phyloP scores from a whole-genome alignment of 768 basidiomycete genomes.

The Rubroboletus pulcherrimus region DNA sequence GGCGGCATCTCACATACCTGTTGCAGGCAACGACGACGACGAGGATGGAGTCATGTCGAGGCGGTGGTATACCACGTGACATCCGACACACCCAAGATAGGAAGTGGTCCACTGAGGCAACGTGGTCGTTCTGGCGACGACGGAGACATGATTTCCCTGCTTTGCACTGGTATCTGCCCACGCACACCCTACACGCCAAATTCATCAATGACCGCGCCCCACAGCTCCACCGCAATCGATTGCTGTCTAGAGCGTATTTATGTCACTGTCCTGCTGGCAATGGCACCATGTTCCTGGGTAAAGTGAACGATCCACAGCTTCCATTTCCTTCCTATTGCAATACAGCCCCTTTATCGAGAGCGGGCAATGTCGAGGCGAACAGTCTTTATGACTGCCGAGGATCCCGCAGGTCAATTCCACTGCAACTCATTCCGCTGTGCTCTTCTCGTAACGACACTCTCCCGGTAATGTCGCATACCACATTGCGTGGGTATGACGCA shows the following conservation, averaged over 20 bases:
- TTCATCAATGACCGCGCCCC: slow-evolving; percentile 5
- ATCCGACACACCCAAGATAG: neutral
- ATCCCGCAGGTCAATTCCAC: neutral
- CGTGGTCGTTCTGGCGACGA: neutral
- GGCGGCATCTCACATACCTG: neutral
- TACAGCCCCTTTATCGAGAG: neutral
- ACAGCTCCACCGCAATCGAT: neutral
- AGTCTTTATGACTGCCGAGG: neutral
- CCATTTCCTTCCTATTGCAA: neutral
- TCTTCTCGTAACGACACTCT: neutral
- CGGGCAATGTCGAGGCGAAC: slow-evolving; percentile 4
- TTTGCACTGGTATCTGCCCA: slow-evolving; percentile 4
- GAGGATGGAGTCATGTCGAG: neutral
- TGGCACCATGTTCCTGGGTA: slow-evolving; percentile 2
- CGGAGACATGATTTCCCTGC: neutral
- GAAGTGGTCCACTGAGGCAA: neutral
- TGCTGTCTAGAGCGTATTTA: neutral
- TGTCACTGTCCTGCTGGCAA: neutral
- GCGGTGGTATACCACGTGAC: neutral
- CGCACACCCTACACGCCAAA: slow-evolving; percentile 3
- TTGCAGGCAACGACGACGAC: neutral
- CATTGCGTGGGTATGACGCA: slow-evolving; percentile 8
- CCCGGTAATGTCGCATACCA: slow-evolving; percentile 4
- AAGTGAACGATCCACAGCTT: slow-evolving; percentile 3
- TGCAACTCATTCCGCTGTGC: neutral